These are phyloP conservation scores for Metschnikowia vanudenii DNA, from an alignment of 805 yeast genomes.

Conservation along the genomic window DNA sequence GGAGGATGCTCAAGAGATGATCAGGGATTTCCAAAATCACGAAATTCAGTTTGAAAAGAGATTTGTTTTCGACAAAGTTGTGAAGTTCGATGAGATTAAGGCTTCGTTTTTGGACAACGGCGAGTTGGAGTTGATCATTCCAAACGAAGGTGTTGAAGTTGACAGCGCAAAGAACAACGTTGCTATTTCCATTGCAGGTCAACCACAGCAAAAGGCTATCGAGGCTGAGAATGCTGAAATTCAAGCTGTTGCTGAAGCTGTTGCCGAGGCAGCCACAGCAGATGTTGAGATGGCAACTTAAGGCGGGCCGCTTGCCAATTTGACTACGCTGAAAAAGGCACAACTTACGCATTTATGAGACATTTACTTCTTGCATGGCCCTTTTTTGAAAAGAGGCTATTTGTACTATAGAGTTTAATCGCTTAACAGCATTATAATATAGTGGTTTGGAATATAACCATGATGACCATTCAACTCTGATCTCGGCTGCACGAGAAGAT, in stretches of 20 bases:
- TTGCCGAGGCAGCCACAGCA: slow-evolving; percentile 17
- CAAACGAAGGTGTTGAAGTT: slow-evolving; percentile 28
- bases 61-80: slow-evolving; percentile 40
- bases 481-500: slow-evolving; percentile 3
- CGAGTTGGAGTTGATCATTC: slow-evolving; percentile 43
- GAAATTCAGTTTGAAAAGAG: slow-evolving; percentile 44
- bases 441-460: slow-evolving; percentile 15
- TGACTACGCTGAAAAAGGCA: slow-evolving; percentile 1
- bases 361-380: slow-evolving; percentile 14
- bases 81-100: slow-evolving; percentile 37
- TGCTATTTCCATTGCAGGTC: slow-evolving; percentile 27
- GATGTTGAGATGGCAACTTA: slow-evolving; percentile 22
- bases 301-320: slow-evolving; percentile 3
- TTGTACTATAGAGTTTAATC: slow-evolving; percentile 19
- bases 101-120: slow-evolving; percentile 38
- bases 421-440: slow-evolving; percentile 13
- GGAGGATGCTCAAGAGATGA: slow-evolving; percentile 40
- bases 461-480: slow-evolving; percentile 13
- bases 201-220: slow-evolving; percentile 13
- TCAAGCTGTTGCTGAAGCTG: slow-evolving; percentile 15
- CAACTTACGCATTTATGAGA: slow-evolving; percentile 8
- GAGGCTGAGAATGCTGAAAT: slow-evolving; percentile 14
- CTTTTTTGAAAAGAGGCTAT: slow-evolving; percentile 7
- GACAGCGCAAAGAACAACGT: slow-evolving; percentile 24
- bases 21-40: slow-evolving; percentile 37